Percentiles rank a stretch among this genome's conserved stretches.
phyloP scores from a whole-genome alignment of 768 basidiomycete species.

The Paxillus involutus region DNA sequence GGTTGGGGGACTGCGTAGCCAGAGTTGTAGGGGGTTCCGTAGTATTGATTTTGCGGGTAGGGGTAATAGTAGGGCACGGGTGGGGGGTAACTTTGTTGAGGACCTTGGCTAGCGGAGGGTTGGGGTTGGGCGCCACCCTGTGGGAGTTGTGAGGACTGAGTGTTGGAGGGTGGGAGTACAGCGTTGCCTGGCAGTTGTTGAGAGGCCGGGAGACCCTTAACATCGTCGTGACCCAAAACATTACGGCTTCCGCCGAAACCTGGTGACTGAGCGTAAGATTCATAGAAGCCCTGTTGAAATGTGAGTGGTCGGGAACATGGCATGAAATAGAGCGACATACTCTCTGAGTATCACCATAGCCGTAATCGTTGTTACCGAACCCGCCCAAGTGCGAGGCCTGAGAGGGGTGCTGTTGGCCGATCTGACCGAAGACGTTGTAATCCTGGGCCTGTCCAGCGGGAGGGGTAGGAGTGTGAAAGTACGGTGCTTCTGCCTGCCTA shows the following conservation, averaged over 20 bases:
- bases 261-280: slow-evolving; percentile 64
- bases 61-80: slow-evolving; percentile 61
- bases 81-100: slow-evolving; percentile 65
- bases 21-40: slow-evolving; percentile 67
- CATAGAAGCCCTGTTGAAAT: slow-evolving; percentile 66
- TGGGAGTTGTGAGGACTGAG: slow-evolving; percentile 54
- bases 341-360: slow-evolving; percentile 65
- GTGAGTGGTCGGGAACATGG: slow-evolving; percentile 8
- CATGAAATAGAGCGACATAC: slow-evolving; percentile 38
- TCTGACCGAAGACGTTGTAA: slow-evolving; percentile 66
- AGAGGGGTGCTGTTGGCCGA: slow-evolving; percentile 53
- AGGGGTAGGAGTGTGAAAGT: slow-evolving; percentile 79
- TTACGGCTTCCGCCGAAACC: slow-evolving; percentile 61
- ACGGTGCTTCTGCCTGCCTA: slow-evolving; percentile 67
- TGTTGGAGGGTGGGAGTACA: slow-evolving; percentile 50
- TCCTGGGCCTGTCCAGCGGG: slow-evolving; percentile 65
- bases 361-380: slow-evolving; percentile 67
- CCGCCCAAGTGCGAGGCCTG: slow-evolving; percentile 48
- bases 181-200: slow-evolving; percentile 54
- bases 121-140: slow-evolving; percentile 54
- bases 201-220: slow-evolving; percentile 63
- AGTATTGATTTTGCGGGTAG: slow-evolving; percentile 79
- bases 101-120: slow-evolving; percentile 58
- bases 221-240: slow-evolving; percentile 71
- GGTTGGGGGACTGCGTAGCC: slow-evolving; percentile 59